A percentile compares a stretch with the other conserved stretches of the same genome.
These are phyloP conservation scores for Plicaturopsis crispa DNA, from an alignment of 768 basidiomycete species.

Conservation along the genomic window DNA sequence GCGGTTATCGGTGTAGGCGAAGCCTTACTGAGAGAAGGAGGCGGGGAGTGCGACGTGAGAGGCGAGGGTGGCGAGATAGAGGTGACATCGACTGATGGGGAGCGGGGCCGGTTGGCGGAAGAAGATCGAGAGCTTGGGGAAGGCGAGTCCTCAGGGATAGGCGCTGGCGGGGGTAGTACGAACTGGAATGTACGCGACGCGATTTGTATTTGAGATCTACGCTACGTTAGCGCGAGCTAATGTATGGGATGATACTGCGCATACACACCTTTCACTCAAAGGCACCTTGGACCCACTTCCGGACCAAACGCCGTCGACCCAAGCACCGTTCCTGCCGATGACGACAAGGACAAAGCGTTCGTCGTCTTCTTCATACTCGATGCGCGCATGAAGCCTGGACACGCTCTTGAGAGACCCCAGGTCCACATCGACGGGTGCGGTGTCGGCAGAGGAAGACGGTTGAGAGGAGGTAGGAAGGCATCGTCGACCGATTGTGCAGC, in stretches of 20 bases:
- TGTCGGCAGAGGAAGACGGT: constrained; percentile 45
- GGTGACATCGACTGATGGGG: constrained; percentile 77
- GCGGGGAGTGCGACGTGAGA: constrained; percentile 68
- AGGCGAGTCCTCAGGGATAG: constrained; percentile 71
- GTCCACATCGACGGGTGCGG: constrained; percentile 72
- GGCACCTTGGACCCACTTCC: constrained; percentile 83
- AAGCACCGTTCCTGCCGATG: constrained; percentile 94
- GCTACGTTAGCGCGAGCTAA: constrained; percentile 9
- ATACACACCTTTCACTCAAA: constrained; percentile 68
- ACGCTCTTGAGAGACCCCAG: constrained; percentile 96
- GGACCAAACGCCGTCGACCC: constrained; percentile 97
- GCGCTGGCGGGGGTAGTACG: constrained; percentile 85
- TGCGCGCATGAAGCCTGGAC: constrained; percentile 92
- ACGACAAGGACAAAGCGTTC: constrained; percentile 87
- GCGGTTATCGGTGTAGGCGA: constrained; percentile 36
- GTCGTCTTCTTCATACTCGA: constrained; percentile 88
- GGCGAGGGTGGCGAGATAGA: constrained; percentile 80
- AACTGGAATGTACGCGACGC: constrained; percentile 97
- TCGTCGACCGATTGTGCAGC: constrained; percentile 88
- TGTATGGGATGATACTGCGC: background rate
- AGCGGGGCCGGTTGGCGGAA: constrained; percentile 51
- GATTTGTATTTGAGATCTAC: constrained; percentile 92
- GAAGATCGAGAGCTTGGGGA: constrained; percentile 76
- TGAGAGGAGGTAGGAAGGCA: constrained; percentile 57
- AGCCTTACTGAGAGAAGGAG: too few relatives aligned